Evolutionary conservation across 2,329 filamentous ascomycete genomes (phyloP), one percentile per base, ranked within the genome.

Genomic region (Monosporascus ibericus): DNA sequence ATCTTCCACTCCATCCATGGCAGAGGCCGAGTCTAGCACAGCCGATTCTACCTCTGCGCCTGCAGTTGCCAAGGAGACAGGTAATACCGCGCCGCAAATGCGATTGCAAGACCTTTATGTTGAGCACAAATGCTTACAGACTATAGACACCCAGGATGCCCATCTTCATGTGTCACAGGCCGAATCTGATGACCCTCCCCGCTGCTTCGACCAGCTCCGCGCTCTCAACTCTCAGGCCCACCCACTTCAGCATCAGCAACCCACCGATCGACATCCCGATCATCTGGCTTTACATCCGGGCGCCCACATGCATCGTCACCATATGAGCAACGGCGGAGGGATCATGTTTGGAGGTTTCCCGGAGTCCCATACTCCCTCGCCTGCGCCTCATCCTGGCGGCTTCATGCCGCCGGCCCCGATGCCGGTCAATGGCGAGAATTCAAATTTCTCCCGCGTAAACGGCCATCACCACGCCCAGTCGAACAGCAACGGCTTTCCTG

Each of bases 331-430:
- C 53, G 74, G 78, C 38, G 82, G 76, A 44, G 60, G 59, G 63
- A 68, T 84, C 49, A 73, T 82, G 55, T 84, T 85, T 60, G 79
- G 79, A 36, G 72, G 71, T 6, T 78, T 80, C 55, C 69, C 75
- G 34, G 76, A 74, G 18, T 85, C 82, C 14, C 77, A 79, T 60
- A 77, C 73, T 50, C 79, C 81, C 1, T 85, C 82, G 5, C 82
- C 82, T 1, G 78, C 72, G 42, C 79, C 78, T 49, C 72, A 68
- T 46, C 74, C 74, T 15, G 73, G 71, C 36, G 73, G 70, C 51
- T 75, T 77, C 49, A 74, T 74, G 46, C 74, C 75, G 48, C 78
- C 78, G 40, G 76, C 78, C 9, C 56, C 52, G 22, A 51, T 58
- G 44, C 58, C 58, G 22, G 55, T 62, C 17, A 63, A 63, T 47